Conservation (phyloP, 225 moss, liverwort and hornwort genomes). For the Straminergon stramineum region DNA sequence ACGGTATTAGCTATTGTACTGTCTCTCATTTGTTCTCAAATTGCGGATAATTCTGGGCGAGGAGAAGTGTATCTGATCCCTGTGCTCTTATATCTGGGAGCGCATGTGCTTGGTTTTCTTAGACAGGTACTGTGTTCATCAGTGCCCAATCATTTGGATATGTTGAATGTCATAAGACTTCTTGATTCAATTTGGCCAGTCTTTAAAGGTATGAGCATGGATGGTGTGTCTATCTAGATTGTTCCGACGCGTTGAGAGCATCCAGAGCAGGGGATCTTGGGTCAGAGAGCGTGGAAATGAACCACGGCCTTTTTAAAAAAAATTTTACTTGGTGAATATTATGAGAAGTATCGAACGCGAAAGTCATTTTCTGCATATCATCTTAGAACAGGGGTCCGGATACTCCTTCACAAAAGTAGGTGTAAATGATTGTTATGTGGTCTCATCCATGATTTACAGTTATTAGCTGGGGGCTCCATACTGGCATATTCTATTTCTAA, state of each 20-base stretch:
- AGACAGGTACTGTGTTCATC: slow-evolving; percentile 26
- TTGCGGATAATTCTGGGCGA: slow-evolving; percentile 22
- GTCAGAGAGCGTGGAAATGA: background rate
- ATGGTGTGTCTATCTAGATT: background rate
- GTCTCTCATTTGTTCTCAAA: slow-evolving; percentile 37
- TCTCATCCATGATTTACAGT: background rate
- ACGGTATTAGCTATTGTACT: slow-evolving; percentile 29
- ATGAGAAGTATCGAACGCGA: background rate
- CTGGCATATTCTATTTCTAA: background rate
- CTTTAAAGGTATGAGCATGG: background rate
- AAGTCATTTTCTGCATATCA: background rate
- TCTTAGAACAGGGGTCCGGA: background rate
- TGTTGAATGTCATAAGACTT: background rate
- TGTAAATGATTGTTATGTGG: background rate
- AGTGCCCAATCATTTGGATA: background rate
- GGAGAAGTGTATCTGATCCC: slow-evolving; percentile 35
- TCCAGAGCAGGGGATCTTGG: background rate
- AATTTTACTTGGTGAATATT: background rate
- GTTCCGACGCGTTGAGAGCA: background rate
- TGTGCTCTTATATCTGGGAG: slow-evolving; percentile 26
- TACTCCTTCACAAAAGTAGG: background rate
- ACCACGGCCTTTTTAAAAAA: background rate
- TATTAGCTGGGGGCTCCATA: background rate
- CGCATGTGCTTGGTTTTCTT: slow-evolving; percentile 29
- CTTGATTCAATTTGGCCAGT: background rate